Conservation (phyloP, 306 rosid genomes). For the Psophocarpus tetragonolobus region DNA sequence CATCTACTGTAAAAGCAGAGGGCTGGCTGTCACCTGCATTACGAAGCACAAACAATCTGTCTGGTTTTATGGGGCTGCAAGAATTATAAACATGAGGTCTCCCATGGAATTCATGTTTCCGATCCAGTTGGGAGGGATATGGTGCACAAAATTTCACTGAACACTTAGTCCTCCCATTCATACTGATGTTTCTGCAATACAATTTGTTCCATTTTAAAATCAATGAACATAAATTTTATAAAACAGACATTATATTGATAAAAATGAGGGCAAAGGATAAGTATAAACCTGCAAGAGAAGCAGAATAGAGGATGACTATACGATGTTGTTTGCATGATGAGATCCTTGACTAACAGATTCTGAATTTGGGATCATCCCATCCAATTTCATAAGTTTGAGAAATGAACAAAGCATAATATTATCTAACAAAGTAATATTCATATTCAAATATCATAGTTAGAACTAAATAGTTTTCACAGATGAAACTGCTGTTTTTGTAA, state of each 20-base stretch:
- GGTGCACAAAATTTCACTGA: conserved; percentile 40
- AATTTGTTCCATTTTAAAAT: conserved; percentile 10
- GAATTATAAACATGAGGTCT: conserved; percentile 38
- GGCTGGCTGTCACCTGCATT: conserved; percentile 60
- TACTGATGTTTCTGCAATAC: conserved; percentile 51
- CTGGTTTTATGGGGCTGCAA: conserved; percentile 25
- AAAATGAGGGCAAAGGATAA: background rate
- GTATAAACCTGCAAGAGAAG: conserved; percentile 47
- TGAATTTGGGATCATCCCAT: conserved; percentile 35
- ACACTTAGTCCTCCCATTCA: conserved; percentile 32
- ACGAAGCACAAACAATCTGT: conserved; percentile 54
- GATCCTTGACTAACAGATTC: conserved; percentile 25
- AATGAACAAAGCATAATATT: background rate
- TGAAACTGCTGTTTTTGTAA: background rate
- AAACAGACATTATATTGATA: background rate
- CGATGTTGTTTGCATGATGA: conserved; percentile 46
- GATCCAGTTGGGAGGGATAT: conserved; percentile 35
- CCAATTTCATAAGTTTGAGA: conserved; percentile 9
- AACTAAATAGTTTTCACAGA: background rate
- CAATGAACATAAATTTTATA: conserved; percentile 10
- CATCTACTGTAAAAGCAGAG: conserved; percentile 45
- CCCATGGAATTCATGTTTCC: conserved; percentile 34
- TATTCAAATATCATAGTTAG: background rate
- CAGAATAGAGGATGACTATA: conserved; percentile 43
- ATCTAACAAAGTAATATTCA: background rate